Evolutionary conservation across 2,329 filamentous ascomycete genomes (phyloP), one percentile per base, ranked within the genome.

Genomic region (Dactylellina sp.): DNA sequence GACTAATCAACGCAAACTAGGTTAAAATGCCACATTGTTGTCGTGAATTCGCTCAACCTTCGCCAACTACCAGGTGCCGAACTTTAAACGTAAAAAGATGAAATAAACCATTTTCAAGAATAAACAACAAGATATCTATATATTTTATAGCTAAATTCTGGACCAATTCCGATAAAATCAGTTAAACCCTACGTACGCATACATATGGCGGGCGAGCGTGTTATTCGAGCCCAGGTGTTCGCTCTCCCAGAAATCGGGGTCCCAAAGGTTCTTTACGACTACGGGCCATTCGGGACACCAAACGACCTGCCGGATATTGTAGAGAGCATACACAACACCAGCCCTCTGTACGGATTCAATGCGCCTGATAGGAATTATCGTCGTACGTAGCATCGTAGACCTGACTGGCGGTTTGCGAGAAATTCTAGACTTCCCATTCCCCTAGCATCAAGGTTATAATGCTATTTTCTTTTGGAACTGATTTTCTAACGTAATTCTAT

Each of bases 1-100:
- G n/a, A 12, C 12, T 6, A 70, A 70, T 16, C 37, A 63, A 63
- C 65, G 49, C 65, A 71, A 71, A 71, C n/a, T 11, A 5, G 57
- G 56, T 62, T 39, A 63, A 71, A 71, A 71, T 68, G 47, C 55
- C 64, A 61, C 55, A 53, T 25, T 46, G 12, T 42, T 5, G 9
- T 9, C 28, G 9, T 32, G 28, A 32, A 32, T 32, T 25, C 42
- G 42, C 37, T 16, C 40, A 5, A 28, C 47, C 47, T 49, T 53
- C 44, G 9, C 16, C n/a, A n/a, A n/a, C 44, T 25, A 6, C n/a
- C 7, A 49, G 9, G 16, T n/a, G n/a, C n/a, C n/a, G n/a, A n/a
- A n/a, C 22, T 49, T 22, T 22, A 47, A 47, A 18, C 18, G 16
- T 16, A 2, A 16, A 25, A 14, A 11, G 44, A n/a, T n/a, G n/a